Conservation (phyloP, 371 early-diverging fungal genomes). For the Entomophthora muscae region DNA sequence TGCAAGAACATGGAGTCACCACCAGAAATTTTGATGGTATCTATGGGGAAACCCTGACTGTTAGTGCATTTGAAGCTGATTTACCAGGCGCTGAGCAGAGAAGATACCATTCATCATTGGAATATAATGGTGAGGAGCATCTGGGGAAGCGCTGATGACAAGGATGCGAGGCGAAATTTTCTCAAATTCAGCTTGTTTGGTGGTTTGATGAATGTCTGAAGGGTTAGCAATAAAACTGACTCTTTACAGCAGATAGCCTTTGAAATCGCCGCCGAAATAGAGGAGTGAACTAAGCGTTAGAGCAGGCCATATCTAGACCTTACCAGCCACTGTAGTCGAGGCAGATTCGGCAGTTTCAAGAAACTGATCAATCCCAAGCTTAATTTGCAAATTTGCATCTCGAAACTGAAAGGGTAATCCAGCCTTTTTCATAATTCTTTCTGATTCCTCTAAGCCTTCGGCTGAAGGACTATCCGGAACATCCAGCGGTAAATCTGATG, state of each 20-base stretch:
- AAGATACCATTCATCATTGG: conserved; percentile 93
- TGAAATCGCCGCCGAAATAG: neutral
- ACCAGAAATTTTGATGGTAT: conserved; percentile 68
- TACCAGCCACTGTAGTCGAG: neutral
- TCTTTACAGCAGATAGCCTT: conserved; percentile 6
- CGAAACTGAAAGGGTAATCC: neutral
- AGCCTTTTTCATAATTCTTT: neutral
- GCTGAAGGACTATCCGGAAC: neutral
- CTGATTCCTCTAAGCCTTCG: neutral
- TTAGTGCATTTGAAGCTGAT: conserved; percentile 7
- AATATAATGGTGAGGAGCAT: conserved; percentile 76
- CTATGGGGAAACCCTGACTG: conserved; percentile 54
- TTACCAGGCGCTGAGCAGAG: conserved; percentile 76
- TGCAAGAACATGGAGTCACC: conserved; percentile 73
- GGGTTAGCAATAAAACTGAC: neutral
- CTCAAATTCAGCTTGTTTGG: conserved; percentile 30
- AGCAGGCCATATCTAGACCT: neutral
- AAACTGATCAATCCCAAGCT: neutral
- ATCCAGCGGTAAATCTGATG: neutral
- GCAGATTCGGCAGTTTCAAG: neutral
- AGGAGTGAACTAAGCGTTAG: neutral
- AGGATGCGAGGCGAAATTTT: conserved; percentile 66
- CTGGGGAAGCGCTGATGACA: conserved; percentile 68
- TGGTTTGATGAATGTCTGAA: conserved; percentile 43
- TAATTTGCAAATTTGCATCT: neutral